Evolutionary conservation across 78 protist genomes (phyloP).

Genomic region (Diacronema lutheri): DNA sequence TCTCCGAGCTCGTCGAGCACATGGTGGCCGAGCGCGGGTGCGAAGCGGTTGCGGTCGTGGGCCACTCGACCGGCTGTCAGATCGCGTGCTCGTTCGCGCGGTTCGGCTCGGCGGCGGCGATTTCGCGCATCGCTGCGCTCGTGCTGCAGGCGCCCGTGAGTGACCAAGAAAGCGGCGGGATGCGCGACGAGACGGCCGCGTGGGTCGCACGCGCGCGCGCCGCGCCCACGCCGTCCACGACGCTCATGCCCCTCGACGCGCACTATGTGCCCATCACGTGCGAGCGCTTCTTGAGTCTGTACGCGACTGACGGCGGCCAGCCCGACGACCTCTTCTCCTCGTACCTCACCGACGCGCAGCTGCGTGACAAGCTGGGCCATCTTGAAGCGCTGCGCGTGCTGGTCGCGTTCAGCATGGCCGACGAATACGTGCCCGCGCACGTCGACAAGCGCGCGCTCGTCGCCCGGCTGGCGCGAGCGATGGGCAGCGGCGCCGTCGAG

Average conservation of each 20-base stretch:
- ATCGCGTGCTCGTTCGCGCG: not conserved
- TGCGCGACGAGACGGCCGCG: not conserved
- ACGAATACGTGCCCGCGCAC: not conserved
- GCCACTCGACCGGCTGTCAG: not conserved
- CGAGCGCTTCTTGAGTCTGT: not conserved
- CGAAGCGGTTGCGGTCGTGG: not conserved
- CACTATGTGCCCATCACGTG: not conserved
- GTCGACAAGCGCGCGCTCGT: too few relatives aligned
- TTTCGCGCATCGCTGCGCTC: not conserved
- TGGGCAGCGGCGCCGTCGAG: too few relatives aligned
- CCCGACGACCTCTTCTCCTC: not conserved
- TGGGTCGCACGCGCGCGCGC: not conserved
- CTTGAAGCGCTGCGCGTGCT: not conserved
- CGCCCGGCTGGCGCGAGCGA: too few relatives aligned
- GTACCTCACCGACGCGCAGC: not conserved
- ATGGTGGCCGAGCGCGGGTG: not conserved
- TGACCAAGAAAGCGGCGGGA: not conserved
- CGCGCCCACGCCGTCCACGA: not conserved
- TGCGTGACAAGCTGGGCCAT: not conserved
- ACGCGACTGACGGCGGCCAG: not conserved
- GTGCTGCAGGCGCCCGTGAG: slow-evolving; percentile 6
- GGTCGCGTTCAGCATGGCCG: not conserved
- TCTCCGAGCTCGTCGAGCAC: not conserved
- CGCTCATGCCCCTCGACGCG: not conserved
- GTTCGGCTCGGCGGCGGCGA: not conserved